Base-by-base conservation (phyloP, 805 yeast species). In the Sugiyamaella floridensis region DNA sequence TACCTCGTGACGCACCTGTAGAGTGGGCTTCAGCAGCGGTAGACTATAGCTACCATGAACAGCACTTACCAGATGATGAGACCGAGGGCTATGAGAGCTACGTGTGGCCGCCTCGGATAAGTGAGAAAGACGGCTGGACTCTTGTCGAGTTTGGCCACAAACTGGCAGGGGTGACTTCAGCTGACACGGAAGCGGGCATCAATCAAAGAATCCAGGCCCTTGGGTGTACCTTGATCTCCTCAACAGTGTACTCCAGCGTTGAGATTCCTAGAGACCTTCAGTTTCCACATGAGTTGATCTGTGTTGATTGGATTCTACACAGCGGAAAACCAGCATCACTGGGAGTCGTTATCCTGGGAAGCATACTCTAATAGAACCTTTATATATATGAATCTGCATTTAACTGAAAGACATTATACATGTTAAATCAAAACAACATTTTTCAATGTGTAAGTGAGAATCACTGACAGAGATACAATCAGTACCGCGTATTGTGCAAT, bases 401-500 rank as follows among this genome's bases (percentile, higher is more conserved):
- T 4, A 22, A 22, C 26, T 22, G 26, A 22, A 22, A 22, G 3
- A n/a, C 6, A 22, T 22, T 22, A 22, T 4, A 22, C 26, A 3
- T 4, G 26, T 22, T 6, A 22, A 22, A 22, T 22, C 26, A 34
- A 44, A 2, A 65, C 56, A 26, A 66, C 58, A 42, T 67, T 63
- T 60, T 66, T 71, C 49, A 72, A 55, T 4, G 86, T 76, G 62
- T 86, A 89, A 1, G 89, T 81, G 26, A 88, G 80, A 47, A 86
- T 72, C 52, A 88, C 77, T 11, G 97, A 93, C 58, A 90, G 65
- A 18, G 90, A 78, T 20, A 90, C 66, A 11, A 81, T 80, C 62
- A 90, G 69, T 4, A 81, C 59, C 0, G 83, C 72, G 63, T 92
- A 92, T 65, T 89, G 96, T 16, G 78, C 75, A 63, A 92, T 79